Percentiles rank a stretch among this genome's conserved stretches.
These are phyloP conservation scores for Fusarium xyrophilum DNA, from an alignment of 2,329 filamentous ascomycete species.

Conservation along the genomic window DNA sequence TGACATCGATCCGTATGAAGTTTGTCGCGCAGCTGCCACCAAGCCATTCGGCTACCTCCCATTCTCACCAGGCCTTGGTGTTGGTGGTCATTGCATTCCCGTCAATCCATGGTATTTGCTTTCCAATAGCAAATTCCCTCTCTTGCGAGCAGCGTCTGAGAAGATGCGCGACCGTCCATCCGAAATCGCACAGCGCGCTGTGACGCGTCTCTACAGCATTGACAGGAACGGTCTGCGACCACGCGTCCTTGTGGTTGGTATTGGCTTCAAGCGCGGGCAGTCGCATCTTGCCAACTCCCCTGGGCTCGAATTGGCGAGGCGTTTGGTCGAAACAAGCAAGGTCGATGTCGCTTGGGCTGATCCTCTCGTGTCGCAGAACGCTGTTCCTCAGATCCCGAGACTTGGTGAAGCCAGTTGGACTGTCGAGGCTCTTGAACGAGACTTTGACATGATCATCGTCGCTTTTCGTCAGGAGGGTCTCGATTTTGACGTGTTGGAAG, in stretches of 20 bases:
- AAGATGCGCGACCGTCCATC: conserved; percentile 54
- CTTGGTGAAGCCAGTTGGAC: conserved; percentile 51
- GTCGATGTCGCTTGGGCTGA: conserved; percentile 55
- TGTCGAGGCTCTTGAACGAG: conserved; percentile 43
- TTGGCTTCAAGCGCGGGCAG: conserved; percentile 60
- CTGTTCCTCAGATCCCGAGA: conserved; percentile 50
- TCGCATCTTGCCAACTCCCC: conserved; percentile 57
- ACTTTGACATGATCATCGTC: conserved; percentile 54
- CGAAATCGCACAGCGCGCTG: conserved; percentile 47
- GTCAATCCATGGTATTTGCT: conserved; percentile 63
- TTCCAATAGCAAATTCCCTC: conserved; percentile 55
- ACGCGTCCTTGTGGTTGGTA: conserved; percentile 53
- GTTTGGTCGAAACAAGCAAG: conserved; percentile 46
- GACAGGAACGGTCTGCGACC: conserved; percentile 23
- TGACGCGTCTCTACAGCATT: conserved; percentile 42
- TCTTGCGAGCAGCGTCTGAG: conserved; percentile 54
- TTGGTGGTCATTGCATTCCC: conserved; percentile 64
- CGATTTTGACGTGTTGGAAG: conserved; percentile 49
- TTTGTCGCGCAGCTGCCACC: conserved; percentile 55
- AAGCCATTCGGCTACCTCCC: conserved; percentile 62
- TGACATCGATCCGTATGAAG: conserved; percentile 59
- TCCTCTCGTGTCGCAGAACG: conserved; percentile 52
- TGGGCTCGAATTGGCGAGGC: conserved; percentile 52
- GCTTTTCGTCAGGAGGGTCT: conserved; percentile 52
- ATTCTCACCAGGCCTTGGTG: conserved; percentile 56